Evolutionary conservation across 1,284 basidiomycete genomes (phyloP).

Genomic region (Wallemia mellicola): DNA sequence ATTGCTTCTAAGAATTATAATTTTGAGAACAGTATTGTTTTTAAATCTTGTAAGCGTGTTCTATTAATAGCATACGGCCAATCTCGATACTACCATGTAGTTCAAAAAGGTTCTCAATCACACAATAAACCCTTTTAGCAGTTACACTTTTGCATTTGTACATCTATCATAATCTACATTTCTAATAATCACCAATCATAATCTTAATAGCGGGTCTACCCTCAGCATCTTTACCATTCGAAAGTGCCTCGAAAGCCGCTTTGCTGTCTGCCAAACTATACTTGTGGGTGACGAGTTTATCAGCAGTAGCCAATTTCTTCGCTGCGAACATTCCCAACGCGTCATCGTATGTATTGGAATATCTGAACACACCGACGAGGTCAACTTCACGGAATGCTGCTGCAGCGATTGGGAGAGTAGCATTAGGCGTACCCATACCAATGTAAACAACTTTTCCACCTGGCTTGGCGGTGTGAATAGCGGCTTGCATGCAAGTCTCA

Average conservation of each 20-base stretch:
- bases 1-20: no score
- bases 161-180: no score
- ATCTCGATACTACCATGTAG: no score
- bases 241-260: conserved; percentile 47
- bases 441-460: conserved; percentile 74
- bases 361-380: conserved; percentile 52
- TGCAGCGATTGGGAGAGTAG: conserved; percentile 47
- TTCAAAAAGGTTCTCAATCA: no score
- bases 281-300: conserved; percentile 51
- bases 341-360: conserved; percentile 58
- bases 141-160: no score
- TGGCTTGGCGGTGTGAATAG: conserved; percentile 33
- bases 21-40: no score
- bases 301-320: conserved; percentile 30
- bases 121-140: no score
- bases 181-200: conserved; percentile 25
- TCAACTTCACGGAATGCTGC: conserved; percentile 74
- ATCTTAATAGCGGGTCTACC: conserved; percentile 62
- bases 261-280: conserved; percentile 33
- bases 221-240: conserved; percentile 38
- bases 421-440: conserved; percentile 72
- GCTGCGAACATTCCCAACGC: conserved; percentile 43
- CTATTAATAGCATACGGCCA: no score
- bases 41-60: no score
- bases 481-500: conserved; percentile 22